Percentiles rank a stretch among this genome's conserved stretches.
Conservation (phyloP, 257 asterid genomes). For the Anisodus acutangulus region DNA sequence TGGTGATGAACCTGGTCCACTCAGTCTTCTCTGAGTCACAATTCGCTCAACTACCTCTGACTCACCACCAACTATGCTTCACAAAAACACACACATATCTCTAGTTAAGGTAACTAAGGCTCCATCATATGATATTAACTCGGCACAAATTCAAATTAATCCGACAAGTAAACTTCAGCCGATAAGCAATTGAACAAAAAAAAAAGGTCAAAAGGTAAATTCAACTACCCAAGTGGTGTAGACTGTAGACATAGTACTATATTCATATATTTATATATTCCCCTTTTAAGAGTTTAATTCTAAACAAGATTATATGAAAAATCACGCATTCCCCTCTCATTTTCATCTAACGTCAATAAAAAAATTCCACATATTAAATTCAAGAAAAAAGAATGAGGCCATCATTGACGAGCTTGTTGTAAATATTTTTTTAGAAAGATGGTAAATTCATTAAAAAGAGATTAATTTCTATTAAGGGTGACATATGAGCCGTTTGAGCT, state of each 20-base stretch:
- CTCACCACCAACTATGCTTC: neutral
- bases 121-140: neutral
- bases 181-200: too few relatives aligned
- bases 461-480: too few relatives aligned
- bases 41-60: neutral
- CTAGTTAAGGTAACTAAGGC: neutral
- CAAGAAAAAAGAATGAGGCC: too few relatives aligned
- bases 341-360: neutral
- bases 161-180: neutral
- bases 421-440: too few relatives aligned
- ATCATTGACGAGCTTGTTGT: too few relatives aligned
- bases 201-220: neutral
- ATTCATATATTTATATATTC: neutral
- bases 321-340: too few relatives aligned
- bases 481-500: too few relatives aligned
- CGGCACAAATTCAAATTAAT: neutral
- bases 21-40: neutral
- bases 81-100: too few relatives aligned
- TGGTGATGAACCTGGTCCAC: conserved; percentile 68
- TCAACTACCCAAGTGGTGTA: neutral
- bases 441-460: too few relatives aligned
- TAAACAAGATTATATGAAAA: too few relatives aligned
- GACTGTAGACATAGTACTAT: neutral
- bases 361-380: neutral
- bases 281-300: neutral